Evolutionary conservation across 257 asterid genomes (phyloP).

Genomic region (Penstemon barbatus): DNA sequence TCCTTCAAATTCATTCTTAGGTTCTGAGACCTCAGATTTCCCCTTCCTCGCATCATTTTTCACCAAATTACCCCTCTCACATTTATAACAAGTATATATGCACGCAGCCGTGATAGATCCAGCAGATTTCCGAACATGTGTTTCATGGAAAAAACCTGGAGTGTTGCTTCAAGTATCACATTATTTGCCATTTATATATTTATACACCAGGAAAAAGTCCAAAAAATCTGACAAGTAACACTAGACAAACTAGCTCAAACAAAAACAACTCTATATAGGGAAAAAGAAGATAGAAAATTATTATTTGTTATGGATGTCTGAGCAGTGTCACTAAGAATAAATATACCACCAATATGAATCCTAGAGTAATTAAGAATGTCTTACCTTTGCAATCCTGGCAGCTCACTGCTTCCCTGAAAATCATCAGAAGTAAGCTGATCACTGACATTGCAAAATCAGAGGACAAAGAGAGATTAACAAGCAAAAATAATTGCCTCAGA

Average conservation of each 20-base stretch:
- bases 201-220: constrained; percentile 19
- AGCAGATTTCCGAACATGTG: constrained; percentile 60
- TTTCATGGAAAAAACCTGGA: constrained; percentile 78
- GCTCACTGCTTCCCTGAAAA: constrained; percentile 87
- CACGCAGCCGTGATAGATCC: constrained; percentile 44
- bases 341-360: constrained; percentile 22
- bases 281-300: constrained; percentile 13
- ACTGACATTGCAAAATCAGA: constrained; percentile 29
- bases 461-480: background rate
- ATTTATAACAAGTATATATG: constrained; percentile 66
- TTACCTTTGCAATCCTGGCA: constrained; percentile 84
- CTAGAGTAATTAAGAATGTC: constrained; percentile 18
- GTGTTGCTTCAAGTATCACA: constrained; percentile 27
- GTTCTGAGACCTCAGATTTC: constrained; percentile 34
- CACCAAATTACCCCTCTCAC: constrained; percentile 45
- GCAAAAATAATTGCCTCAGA: constrained; percentile 4
- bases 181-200: constrained; percentile 18
- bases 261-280: too few relatives aligned
- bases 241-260: constrained; percentile 19
- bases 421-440: constrained; percentile 33
- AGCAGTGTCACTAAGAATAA: constrained; percentile 20
- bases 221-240: constrained; percentile 20
- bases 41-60: constrained; percentile 40
- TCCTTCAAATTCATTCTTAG: constrained; percentile 45
- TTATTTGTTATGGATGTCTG: constrained; percentile 13